These are phyloP conservation scores for Arthroderma sp. DNA, from an alignment of 2,329 filamentous ascomycete genomes.

Conservation along the genomic window DNA sequence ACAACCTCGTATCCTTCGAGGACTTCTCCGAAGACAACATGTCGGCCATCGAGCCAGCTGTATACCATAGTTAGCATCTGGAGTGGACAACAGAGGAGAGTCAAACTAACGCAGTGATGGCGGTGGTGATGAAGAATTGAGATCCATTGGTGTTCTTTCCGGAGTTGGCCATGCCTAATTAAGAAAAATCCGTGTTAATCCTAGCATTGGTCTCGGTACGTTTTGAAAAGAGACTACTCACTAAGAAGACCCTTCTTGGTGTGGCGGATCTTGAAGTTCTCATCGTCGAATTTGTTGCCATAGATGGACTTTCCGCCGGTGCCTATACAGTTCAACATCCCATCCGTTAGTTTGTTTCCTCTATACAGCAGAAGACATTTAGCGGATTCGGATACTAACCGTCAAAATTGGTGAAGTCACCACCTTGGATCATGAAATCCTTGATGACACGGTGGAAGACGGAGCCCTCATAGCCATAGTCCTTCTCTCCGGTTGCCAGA, in stretches of 20 bases:
- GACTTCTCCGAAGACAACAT: constrained; percentile 58
- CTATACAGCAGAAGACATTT: no score
- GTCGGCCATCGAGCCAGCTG: constrained; percentile 49
- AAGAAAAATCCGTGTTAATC: neutral
- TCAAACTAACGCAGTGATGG: constrained; percentile 35
- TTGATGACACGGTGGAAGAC: constrained; percentile 59
- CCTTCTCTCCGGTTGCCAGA: constrained; percentile 53
- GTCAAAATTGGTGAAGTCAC: constrained; percentile 53
- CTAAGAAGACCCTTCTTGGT: constrained; percentile 50
- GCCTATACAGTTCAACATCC: constrained; percentile 21
- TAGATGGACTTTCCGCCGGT: constrained; percentile 58
- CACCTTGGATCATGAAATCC: constrained; percentile 58
- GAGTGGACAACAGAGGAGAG: neutral
- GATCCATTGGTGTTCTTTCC: constrained; percentile 53
- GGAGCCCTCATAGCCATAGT: constrained; percentile 53
- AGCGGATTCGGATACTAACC: constrained; percentile 21
- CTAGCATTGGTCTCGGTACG: neutral
- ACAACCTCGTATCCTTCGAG: constrained; percentile 55
- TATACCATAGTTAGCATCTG: constrained; percentile 4
- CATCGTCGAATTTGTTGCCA: constrained; percentile 51
- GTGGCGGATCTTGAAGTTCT: constrained; percentile 61
- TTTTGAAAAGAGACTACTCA: constrained; percentile 24
- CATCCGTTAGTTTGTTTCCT: no score
- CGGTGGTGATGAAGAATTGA: constrained; percentile 56
- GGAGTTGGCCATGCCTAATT: constrained; percentile 49